These are phyloP conservation scores for Termitomyces sp. DNA, from an alignment of 768 basidiomycete species.

Conservation along the genomic window DNA sequence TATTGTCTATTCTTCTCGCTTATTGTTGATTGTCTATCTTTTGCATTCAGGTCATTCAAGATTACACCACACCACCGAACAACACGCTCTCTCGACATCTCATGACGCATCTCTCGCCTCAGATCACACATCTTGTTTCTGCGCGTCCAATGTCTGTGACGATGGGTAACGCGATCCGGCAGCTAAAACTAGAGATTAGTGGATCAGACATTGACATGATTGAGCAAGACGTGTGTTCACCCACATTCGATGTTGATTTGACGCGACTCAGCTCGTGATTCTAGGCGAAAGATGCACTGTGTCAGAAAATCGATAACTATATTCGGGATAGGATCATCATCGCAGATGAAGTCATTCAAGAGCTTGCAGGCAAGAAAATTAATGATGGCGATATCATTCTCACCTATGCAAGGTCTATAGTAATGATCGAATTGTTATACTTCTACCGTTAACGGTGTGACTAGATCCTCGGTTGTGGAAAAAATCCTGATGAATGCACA, in stretches of 20 bases:
- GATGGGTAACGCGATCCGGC: constrained; percentile 92
- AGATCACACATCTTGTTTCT: constrained; percentile 86
- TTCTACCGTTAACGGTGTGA: constrained; percentile 1
- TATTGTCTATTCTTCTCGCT: constrained; percentile 2
- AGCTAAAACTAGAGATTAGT: constrained; percentile 94
- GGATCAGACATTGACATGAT: constrained; percentile 88
- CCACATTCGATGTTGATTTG: background rate
- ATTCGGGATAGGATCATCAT: constrained; percentile 91
- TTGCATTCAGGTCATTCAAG: constrained; percentile 72
- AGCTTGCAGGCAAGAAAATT: constrained; percentile 88
- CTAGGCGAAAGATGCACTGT: constrained; percentile 85
- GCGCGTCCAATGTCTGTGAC: constrained; percentile 90
- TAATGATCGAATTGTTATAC: background rate
- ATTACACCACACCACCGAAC: constrained; percentile 83
- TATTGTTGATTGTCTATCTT: constrained; percentile 3
- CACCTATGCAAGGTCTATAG: constrained; percentile 80
- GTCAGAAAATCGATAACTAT: constrained; percentile 86
- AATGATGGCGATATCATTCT: constrained; percentile 90
- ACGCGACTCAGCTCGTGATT: constrained; percentile 3
- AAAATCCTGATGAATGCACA: constrained; percentile 81
- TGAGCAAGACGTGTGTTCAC: constrained; percentile 77
- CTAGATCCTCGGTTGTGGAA: constrained; percentile 92
- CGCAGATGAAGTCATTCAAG: constrained; percentile 91
- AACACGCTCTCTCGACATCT: constrained; percentile 88
- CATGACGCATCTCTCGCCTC: constrained; percentile 87